Conservation (phyloP, 2,329 filamentous ascomycete species). For the Pseudogymnoascus sp. region DNA sequence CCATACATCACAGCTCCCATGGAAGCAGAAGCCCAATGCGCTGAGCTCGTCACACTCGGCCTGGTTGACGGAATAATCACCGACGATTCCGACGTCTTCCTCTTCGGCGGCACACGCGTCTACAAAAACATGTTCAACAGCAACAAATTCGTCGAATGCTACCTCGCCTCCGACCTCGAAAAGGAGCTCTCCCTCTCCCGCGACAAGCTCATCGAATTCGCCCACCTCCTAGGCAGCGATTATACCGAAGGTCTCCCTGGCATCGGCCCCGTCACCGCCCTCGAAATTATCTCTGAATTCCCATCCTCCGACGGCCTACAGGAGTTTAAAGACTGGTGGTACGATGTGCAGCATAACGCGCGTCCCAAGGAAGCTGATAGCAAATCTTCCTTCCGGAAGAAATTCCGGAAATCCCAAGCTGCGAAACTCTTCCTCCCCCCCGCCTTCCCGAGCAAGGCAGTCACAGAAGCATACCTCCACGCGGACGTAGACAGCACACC, state of each 20-base stretch:
- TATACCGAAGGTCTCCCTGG: slow-evolving; percentile 90
- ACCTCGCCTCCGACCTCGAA: slow-evolving; percentile 73
- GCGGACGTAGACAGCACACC: slow-evolving; percentile 77
- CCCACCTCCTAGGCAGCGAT: slow-evolving; percentile 85
- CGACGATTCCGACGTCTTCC: slow-evolving; percentile 91
- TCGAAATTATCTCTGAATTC: slow-evolving; percentile 93
- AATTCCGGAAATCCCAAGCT: slow-evolving; percentile 72
- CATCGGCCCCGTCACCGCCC: slow-evolving; percentile 85
- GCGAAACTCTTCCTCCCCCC: slow-evolving; percentile 81
- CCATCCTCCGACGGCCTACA: slow-evolving; percentile 48
- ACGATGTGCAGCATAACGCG: slow-evolving; percentile 60
- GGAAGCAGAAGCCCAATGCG: slow-evolving; percentile 98
- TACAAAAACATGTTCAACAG: slow-evolving; percentile 99
- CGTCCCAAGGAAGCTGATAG: slow-evolving; percentile 56
- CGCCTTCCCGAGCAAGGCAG: slow-evolving; percentile 68
- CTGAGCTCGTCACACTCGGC: slow-evolving; percentile 75
- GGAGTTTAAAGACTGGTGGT: slow-evolving; percentile 86
- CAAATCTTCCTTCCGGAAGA: slow-evolving; percentile 63
- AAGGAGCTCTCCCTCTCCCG: slow-evolving; percentile 81
- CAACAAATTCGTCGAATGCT: slow-evolving; percentile 97
- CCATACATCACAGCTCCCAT: slow-evolving; percentile 97
- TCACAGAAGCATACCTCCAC: slow-evolving; percentile 74
- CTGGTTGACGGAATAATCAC: slow-evolving; percentile 97
- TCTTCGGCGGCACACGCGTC: slow-evolving; percentile 90
- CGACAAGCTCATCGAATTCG: slow-evolving; percentile 80